These are phyloP conservation scores for Saturnispora sanitii DNA, from an alignment of 805 yeast species.

Conservation along the genomic window DNA sequence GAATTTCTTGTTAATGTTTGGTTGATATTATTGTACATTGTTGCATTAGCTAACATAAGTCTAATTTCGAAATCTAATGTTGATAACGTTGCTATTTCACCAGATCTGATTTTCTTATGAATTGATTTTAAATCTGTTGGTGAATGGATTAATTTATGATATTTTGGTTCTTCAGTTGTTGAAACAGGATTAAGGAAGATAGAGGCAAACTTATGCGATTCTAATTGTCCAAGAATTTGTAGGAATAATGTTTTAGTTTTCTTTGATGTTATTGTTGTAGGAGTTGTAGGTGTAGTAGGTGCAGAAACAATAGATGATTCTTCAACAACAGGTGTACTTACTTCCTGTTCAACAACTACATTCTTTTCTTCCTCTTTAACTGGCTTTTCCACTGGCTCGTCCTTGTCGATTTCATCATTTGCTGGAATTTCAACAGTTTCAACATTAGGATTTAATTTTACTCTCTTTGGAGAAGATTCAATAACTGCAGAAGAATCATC, in stretches of 20 bases:
- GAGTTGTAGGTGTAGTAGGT: background rate
- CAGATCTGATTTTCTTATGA: constrained; percentile 46
- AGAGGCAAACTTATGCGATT: constrained; percentile 64
- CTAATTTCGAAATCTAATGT: constrained; percentile 60
- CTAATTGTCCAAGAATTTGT: constrained; percentile 53
- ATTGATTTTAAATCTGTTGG: constrained; percentile 67
- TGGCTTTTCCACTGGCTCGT: background rate
- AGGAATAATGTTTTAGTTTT: constrained; percentile 52
- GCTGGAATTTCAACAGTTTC: too few species aligned
- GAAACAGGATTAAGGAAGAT: constrained; percentile 65
- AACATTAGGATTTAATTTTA: too few species aligned
- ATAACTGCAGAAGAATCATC: too few species aligned
- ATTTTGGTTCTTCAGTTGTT: constrained; percentile 58
- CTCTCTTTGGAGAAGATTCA: too few species aligned
- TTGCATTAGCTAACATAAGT: constrained; percentile 75
- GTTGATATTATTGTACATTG: constrained; percentile 62
- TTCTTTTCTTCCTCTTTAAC: constrained; percentile 4
- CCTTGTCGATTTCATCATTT: too few species aligned
- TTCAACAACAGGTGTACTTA: too few species aligned
- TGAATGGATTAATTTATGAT: constrained; percentile 46
- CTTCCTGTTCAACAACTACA: background rate
- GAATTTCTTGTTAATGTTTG: constrained; percentile 51
- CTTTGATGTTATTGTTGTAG: constrained; percentile 25
- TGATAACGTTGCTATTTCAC: constrained; percentile 36
- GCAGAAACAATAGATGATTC: too few species aligned